Percentiles rank a stretch among this genome's conserved stretches.
These are phyloP conservation scores for Calamus simplicifolius DNA, from an alignment of 176 grass and related monocot species.

Conservation along the genomic window DNA sequence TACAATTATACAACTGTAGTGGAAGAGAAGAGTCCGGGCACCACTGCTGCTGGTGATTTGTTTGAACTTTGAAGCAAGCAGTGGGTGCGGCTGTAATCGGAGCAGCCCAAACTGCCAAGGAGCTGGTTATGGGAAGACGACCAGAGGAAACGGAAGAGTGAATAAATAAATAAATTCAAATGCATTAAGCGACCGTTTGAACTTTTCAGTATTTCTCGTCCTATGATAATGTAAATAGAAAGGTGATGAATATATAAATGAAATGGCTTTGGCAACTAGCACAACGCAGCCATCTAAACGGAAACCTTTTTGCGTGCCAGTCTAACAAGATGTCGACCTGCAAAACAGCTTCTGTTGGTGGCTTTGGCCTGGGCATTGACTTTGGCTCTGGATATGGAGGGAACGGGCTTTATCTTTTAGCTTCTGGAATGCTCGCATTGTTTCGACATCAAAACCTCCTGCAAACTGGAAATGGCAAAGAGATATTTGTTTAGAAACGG, in stretches of 20 bases:
- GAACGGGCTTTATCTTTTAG: conserved; percentile 86
- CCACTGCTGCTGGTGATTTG: conserved; percentile 33
- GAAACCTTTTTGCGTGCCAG: too few relatives aligned
- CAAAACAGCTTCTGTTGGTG: conserved; percentile 47
- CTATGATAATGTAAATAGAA: conserved; percentile 8
- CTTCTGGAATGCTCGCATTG: conserved; percentile 91
- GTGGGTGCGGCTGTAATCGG: conserved; percentile 54
- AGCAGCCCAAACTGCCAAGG: conserved; percentile 40
- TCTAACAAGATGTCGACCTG: conserved; percentile 18
- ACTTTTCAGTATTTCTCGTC: too few relatives aligned
- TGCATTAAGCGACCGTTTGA: too few relatives aligned
- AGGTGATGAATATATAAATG: neutral
- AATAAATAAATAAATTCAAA: too few relatives aligned
- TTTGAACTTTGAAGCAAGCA: too few relatives aligned
- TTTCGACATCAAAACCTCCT: conserved; percentile 86
- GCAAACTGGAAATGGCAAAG: conserved; percentile 48
- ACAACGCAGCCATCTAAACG: neutral
- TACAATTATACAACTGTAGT: too few relatives aligned
- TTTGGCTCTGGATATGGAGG: conserved; percentile 43
- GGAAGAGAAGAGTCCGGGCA: neutral
- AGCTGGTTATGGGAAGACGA: conserved; percentile 46
- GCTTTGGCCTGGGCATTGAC: conserved; percentile 22
- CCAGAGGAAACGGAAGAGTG: neutral
- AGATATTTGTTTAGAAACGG: neutral
- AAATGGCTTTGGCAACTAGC: neutral